Percentiles rank a stretch among this genome's conserved stretches.
These are phyloP conservation scores for Sporothrix mexicana DNA, from an alignment of 2,329 filamentous ascomycete genomes.

Conservation along the genomic window DNA sequence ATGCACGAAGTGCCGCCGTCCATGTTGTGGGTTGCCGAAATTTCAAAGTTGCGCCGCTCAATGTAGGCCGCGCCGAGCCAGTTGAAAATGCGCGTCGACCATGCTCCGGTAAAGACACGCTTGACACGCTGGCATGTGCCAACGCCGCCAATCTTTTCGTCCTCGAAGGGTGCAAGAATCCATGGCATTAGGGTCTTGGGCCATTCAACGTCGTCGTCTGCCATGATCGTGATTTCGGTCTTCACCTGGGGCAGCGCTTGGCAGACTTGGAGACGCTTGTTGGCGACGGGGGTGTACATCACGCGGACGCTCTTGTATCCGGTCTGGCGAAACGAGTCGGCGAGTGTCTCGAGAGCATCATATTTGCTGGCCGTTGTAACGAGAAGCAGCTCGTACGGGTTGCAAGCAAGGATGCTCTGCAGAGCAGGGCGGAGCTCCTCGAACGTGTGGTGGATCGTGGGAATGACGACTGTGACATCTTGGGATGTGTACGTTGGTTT, in stretches of 20 bases:
- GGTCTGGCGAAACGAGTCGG: conserved; percentile 56
- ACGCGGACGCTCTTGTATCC: conserved; percentile 69
- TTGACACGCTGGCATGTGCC: conserved; percentile 88
- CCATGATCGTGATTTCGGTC: conserved; percentile 87
- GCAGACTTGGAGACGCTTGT: conserved; percentile 94
- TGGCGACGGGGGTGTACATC: conserved; percentile 80
- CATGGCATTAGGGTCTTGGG: conserved; percentile 83
- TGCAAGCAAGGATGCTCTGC: conserved; percentile 73
- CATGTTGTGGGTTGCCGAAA: conserved; percentile 91
- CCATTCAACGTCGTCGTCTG: conserved; percentile 96
- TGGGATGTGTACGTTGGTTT: conserved; percentile 79
- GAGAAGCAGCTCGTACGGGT: conserved; percentile 76
- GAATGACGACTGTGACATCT: conserved; percentile 93
- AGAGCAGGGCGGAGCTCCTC: conserved; percentile 83
- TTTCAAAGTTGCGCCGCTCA: conserved; percentile 94
- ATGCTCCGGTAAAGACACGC: conserved; percentile 66
- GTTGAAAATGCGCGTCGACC: conserved; percentile 73
- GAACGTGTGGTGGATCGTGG: conserved; percentile 86
- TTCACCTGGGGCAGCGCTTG: conserved; percentile 84
- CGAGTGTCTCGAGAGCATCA: conserved; percentile 69
- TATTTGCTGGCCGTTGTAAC: conserved; percentile 86
- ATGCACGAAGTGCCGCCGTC: conserved; percentile 97
- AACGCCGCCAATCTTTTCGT: conserved; percentile 82
- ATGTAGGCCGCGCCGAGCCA: conserved; percentile 93
- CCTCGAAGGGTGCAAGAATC: conserved; percentile 92